Percentiles rank a stretch among this genome's conserved stretches.
Evolutionary conservation across 73 alveolate genomes (phyloP).

Genomic region (Uronychia binucleata): DNA sequence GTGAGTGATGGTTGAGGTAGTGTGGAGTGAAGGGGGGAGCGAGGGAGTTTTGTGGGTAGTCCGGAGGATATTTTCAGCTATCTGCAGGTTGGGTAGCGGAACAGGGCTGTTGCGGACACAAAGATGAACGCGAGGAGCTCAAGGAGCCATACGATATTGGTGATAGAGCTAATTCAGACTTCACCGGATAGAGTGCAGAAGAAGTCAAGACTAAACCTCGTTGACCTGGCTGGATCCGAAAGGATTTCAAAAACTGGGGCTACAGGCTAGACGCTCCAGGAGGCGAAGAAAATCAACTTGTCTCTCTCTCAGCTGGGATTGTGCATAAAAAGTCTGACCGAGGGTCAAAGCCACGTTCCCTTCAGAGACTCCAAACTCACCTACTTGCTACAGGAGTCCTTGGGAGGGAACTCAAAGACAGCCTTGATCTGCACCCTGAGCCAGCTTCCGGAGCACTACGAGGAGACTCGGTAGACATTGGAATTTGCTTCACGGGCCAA

Average conservation of each 20-base stretch:
- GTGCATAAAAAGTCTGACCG: constrained; percentile 81
- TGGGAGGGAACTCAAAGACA: constrained; percentile 91
- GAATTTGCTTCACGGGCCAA: constrained; percentile 67
- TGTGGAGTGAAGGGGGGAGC: too few species aligned
- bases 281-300: constrained; percentile 92
- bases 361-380: constrained; percentile 88
- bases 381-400: constrained; percentile 80
- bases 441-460: constrained; percentile 73
- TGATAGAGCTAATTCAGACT: constrained; percentile 74
- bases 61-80: constrained; percentile 74
- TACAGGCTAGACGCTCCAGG: constrained; percentile 84
- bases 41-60: neutral
- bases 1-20: too few species aligned
- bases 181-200: constrained; percentile 64
- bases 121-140: constrained; percentile 83
- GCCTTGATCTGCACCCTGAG: constrained; percentile 89
- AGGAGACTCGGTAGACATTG: constrained; percentile 88
- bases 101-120: constrained; percentile 86
- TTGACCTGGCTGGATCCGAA: constrained; percentile 93
- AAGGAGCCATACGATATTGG: constrained; percentile 87
- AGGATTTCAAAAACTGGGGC: constrained; percentile 90
- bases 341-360: constrained; percentile 43
- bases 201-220: constrained; percentile 82
- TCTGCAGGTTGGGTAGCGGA: constrained; percentile 73
- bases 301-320: constrained; percentile 84